Evolutionary conservation across 1,284 basidiomycete genomes (phyloP).

Genomic region (Earliella scabrosa): DNA sequence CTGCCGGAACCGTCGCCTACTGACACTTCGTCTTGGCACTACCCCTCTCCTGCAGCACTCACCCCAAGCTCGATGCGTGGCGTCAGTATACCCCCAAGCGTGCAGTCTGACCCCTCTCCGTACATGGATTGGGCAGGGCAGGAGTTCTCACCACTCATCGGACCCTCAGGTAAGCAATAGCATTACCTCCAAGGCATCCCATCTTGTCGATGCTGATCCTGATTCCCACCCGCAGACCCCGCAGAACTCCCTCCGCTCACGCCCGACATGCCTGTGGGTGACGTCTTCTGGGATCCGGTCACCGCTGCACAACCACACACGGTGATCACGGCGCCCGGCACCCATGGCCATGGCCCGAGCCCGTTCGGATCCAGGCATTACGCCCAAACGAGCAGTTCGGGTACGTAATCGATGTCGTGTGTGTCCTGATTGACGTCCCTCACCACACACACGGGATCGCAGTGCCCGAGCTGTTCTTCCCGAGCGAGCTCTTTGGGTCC

Average conservation of each 20-base stretch:
- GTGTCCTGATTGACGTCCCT: not conserved
- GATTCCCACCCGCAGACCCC: not conserved
- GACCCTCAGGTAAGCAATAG: slow-evolving; percentile 5
- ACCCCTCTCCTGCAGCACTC: not conserved
- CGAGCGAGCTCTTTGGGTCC: not conserved
- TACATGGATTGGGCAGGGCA: slow-evolving; percentile 1
- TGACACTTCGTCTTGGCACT: slow-evolving; percentile 1
- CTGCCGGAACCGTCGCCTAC: slow-evolving; percentile 1
- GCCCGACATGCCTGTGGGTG: slow-evolving; percentile 2
- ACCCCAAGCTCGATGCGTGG: slow-evolving; percentile 11
- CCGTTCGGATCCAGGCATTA: not conserved
- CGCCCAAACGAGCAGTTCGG: not conserved
- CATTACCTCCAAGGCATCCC: too few species aligned
- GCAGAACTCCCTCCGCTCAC: slow-evolving; percentile 13
- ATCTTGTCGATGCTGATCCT: not conserved
- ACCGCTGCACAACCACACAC: not conserved
- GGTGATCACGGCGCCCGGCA: too few species aligned
- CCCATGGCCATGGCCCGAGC: not conserved
- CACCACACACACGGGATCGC: not conserved
- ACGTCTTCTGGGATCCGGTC: not conserved
- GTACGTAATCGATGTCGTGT: not conserved
- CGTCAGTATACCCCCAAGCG: slow-evolving; percentile 10
- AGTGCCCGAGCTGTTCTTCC: not conserved
- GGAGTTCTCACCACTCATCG: slow-evolving; percentile 11
- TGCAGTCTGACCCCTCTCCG: slow-evolving; percentile 9